Conservation (phyloP, 2,329 filamentous ascomycete genomes). For the Paecilomyces fulvus region DNA sequence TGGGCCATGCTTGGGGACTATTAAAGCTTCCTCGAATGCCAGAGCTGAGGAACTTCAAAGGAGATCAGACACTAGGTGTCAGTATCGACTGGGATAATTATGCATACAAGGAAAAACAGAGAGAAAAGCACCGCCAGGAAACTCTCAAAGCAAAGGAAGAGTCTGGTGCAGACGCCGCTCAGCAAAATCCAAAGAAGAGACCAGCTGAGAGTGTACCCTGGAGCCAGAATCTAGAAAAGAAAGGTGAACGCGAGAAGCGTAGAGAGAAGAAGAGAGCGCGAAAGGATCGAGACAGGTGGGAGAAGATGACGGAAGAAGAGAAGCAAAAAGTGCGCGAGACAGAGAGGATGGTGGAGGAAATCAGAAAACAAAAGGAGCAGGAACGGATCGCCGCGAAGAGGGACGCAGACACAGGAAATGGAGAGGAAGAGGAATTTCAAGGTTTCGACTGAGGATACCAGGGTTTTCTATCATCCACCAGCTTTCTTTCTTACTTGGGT, state of each 20-base stretch:
- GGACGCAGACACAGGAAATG: conserved; percentile 11
- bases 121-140: conserved; percentile 57
- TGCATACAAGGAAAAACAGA: conserved; percentile 62
- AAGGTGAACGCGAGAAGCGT: conserved; percentile 53
- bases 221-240: conserved; percentile 62
- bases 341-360: conserved; percentile 54
- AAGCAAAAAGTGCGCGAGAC: conserved; percentile 55
- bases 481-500: conserved; percentile 1
- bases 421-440: conserved; percentile 46
- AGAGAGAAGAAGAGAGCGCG: conserved; percentile 57
- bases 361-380: conserved; percentile 50
- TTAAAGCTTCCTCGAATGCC: conserved; percentile 89
- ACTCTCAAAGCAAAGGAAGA: conserved; percentile 44
- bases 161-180: conserved; percentile 22
- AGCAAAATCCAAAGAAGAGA: conserved; percentile 44
- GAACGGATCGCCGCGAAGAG: conserved; percentile 12
- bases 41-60: conserved; percentile 66
- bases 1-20: conserved; percentile 77
- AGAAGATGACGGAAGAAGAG: conserved; percentile 63
- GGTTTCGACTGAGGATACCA: conserved; percentile 43
- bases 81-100: conserved; percentile 55
- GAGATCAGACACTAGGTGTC: conserved; percentile 55
- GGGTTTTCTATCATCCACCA: conserved; percentile 2
- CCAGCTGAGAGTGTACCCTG: conserved; percentile 56
- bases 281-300: conserved; percentile 54